phyloP scores from a whole-genome alignment of 225 moss, liverwort and hornwort genomes.

The Polytrichum commune region DNA sequence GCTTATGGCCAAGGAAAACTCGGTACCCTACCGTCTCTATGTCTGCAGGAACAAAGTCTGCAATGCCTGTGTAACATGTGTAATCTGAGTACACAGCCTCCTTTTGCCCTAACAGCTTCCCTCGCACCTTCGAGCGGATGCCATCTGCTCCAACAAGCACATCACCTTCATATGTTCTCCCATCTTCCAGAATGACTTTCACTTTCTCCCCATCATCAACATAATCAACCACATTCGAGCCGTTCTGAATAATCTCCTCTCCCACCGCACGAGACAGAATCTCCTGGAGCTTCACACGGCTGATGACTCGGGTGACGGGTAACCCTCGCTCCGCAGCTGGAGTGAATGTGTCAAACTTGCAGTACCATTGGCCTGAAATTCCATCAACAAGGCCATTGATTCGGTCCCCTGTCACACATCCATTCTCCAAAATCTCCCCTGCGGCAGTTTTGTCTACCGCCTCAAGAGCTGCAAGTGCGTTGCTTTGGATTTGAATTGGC shows the following conservation, averaged over 20 bases:
- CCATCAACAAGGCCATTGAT: slow-evolving; percentile 97
- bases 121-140: slow-evolving; percentile 84
- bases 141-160: slow-evolving; percentile 92
- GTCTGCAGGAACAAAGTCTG: slow-evolving; percentile 86
- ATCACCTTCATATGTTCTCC: slow-evolving; percentile 80
- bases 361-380: slow-evolving; percentile 84
- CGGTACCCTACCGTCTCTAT: slow-evolving; percentile 96
- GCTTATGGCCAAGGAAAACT: slow-evolving; percentile 90
- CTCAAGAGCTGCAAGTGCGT: slow-evolving; percentile 88
- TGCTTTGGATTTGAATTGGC: slow-evolving; percentile 96
- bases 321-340: slow-evolving; percentile 88
- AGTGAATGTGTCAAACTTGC: slow-evolving; percentile 95
- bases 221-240: slow-evolving; percentile 81
- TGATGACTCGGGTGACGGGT: slow-evolving; percentile 95
- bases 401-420: slow-evolving; percentile 95
- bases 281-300: slow-evolving; percentile 87
- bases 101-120: slow-evolving; percentile 65
- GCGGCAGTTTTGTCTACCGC: slow-evolving; percentile 78
- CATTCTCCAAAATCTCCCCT: slow-evolving; percentile 65
- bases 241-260: slow-evolving; percentile 56
- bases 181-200: slow-evolving; percentile 81
- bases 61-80: slow-evolving; percentile 97
- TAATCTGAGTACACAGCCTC: slow-evolving; percentile 85
- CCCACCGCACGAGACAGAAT: slow-evolving; percentile 73
- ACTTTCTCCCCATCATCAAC: slow-evolving; percentile 75